Evolutionary conservation across 768 basidiomycete genomes (phyloP).

Genomic region (Goffeauzyma gilvescens): DNA sequence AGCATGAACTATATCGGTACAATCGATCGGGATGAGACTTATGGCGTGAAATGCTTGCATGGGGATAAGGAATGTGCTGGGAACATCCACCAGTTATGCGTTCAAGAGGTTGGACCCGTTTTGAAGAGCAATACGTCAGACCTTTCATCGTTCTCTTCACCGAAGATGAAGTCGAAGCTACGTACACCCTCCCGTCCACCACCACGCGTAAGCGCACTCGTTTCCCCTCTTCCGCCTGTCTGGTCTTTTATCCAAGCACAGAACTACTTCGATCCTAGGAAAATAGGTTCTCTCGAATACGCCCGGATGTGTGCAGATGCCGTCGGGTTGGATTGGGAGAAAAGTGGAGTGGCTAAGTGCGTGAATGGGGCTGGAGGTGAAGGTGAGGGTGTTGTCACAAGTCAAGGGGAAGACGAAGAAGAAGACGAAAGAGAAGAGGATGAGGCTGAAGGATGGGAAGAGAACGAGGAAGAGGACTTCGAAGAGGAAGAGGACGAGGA

Average conservation of each 20-base stretch:
- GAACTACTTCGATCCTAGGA: constrained; percentile 42
- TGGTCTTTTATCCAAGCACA: constrained; percentile 71
- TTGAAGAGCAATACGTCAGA: constrained; percentile 19
- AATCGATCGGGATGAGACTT: constrained; percentile 44
- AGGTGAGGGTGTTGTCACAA: not conserved
- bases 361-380: constrained; percentile 37
- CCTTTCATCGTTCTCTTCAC: constrained; percentile 11
- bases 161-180: constrained; percentile 15
- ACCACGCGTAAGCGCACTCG: constrained; percentile 32
- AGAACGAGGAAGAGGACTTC: constrained; percentile 42
- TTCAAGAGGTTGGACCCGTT: constrained; percentile 29
- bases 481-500: no score
- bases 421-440: constrained; percentile 40
- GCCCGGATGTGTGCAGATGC: constrained; percentile 48
- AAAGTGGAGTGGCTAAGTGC: constrained; percentile 37
- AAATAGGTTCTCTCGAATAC: constrained; percentile 48
- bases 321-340: constrained; percentile 50
- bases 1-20: constrained; percentile 53
- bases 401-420: not conserved
- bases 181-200: constrained; percentile 9
- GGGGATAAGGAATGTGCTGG: constrained; percentile 62
- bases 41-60: constrained; percentile 67
- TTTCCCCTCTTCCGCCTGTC: constrained; percentile 18
- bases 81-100: constrained; percentile 77
- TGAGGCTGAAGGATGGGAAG: constrained; percentile 42